Conservation (phyloP, 2,329 filamentous ascomycete genomes). For the Massarina eburnea region DNA sequence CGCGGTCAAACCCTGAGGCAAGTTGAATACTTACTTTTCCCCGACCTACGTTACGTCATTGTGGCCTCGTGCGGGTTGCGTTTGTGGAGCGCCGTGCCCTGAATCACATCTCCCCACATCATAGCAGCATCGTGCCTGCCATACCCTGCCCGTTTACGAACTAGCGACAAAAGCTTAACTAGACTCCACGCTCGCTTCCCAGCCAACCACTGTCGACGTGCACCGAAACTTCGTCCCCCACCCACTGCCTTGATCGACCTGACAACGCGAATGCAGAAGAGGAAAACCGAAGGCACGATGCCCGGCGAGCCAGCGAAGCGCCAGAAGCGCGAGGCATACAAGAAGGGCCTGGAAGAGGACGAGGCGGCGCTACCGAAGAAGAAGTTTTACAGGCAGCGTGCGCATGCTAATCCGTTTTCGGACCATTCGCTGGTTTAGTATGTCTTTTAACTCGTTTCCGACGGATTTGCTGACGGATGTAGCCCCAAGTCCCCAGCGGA, state of each 20-base stretch:
- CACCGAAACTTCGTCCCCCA: conserved; percentile 3
- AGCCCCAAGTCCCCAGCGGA: conserved; percentile 76
- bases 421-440: conserved; percentile 91
- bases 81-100: conserved; percentile 6
- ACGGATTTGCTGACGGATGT: conserved; percentile 16
- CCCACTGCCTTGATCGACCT: background rate
- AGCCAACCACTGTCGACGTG: conserved; percentile 1
- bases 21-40: background rate
- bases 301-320: conserved; percentile 40
- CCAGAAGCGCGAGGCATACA: conserved; percentile 53
- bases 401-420: conserved; percentile 97
- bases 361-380: conserved; percentile 76
- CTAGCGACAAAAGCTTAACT: conserved; percentile 37
- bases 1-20: conserved; percentile 22
- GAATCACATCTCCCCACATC: background rate
- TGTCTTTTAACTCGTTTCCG: conserved; percentile 1
- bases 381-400: conserved; percentile 93
- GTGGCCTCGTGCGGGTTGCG: conserved; percentile 16
- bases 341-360: conserved; percentile 35
- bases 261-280: background rate
- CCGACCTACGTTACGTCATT: conserved; percentile 1
- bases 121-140: conserved; percentile 14
- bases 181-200: conserved; percentile 11
- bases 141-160: conserved; percentile 13
- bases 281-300: conserved; percentile 20